Base-by-base conservation (phyloP, 768 basidiomycete genomes). In the Coprinopsis cinerea region DNA sequence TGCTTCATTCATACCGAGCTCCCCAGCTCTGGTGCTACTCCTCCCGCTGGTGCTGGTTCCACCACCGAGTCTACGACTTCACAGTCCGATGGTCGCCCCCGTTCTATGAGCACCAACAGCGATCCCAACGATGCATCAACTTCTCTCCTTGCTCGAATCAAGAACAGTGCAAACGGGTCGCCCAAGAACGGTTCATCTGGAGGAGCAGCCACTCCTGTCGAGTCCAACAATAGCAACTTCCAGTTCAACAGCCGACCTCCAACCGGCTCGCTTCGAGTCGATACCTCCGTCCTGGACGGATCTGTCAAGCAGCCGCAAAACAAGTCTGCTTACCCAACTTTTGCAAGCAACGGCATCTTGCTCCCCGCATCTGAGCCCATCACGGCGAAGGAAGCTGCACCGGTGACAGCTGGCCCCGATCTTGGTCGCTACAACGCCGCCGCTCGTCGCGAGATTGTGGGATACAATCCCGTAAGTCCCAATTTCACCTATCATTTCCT, bases 1-100 rank as follows among this genome's bases (percentile, higher is more conserved):
- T 93, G 91, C 70, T 93, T 93, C 76, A 92, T 93, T 59, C 91
- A 93, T 61, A 92, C 91, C 1, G 89, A 88, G 59, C 73, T 90
- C 39, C 87, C 89, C 15, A 72, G 75, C 39, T 72, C 78, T n/a
- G 83, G 79, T 23, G 70, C 73, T 17, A 69, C 78, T 39, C 77
- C 78, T 49, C 77, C 77, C 41, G 72, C 77, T 6, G 64, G 62
- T 39, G 66, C 64, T 34, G 64, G 69, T 32, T 60, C 70, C 11
- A 51, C 58, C 9, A 54, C 66, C 18, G 71, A 73, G 17, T 23
- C 72, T 81, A 30, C 81, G 78, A 27, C 76, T 28, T 51, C 79
- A 43, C 72, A 76, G 48, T 61, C 70, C 28, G 76, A 79, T 61
- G 75, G 75, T 11, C 81, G 79, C 44, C 76, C 77, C 45, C 85